phyloP scores from a whole-genome alignment of 306 rosid genomes.

The Astragalus membranaceus region DNA sequence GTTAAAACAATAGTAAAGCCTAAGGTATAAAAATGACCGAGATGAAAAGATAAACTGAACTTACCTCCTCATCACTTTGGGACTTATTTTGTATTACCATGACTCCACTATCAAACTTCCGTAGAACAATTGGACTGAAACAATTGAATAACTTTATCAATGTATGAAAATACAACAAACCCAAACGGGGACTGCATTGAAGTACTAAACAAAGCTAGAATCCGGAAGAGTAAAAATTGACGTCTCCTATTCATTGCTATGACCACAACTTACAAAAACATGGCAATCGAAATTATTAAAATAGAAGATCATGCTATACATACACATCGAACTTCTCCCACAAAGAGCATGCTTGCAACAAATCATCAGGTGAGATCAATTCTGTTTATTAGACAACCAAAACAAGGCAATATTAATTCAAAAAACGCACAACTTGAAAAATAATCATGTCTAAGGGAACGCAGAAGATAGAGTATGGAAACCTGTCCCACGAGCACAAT shows the following conservation, averaged over 20 bases:
- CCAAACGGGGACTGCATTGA: background rate
- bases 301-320: conserved; percentile 27
- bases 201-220: conserved; percentile 3
- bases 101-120: conserved; percentile 97
- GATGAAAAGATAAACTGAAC: background rate
- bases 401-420: conserved; percentile 12
- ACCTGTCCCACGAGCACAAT: conserved; percentile 99
- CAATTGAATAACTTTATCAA: conserved; percentile 10
- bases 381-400: conserved; percentile 47
- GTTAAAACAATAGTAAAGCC: background rate
- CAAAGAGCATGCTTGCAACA: conserved; percentile 85
- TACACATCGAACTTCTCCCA: conserved; percentile 99
- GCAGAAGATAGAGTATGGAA: conserved; percentile 3
- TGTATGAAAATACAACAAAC: background rate
- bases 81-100: conserved; percentile 94
- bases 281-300: conserved; percentile 15
- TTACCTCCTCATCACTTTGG: conserved; percentile 87
- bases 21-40: background rate
- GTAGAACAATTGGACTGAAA: conserved; percentile 71
- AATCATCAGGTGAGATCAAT: conserved; percentile 94
- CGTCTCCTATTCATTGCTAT: background rate
- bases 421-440: conserved; percentile 6
- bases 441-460: background rate
- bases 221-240: background rate
- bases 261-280: conserved; percentile 5